Base-by-base conservation (phyloP, 2,329 filamentous ascomycete species). In the Triangularia verruculosa region DNA sequence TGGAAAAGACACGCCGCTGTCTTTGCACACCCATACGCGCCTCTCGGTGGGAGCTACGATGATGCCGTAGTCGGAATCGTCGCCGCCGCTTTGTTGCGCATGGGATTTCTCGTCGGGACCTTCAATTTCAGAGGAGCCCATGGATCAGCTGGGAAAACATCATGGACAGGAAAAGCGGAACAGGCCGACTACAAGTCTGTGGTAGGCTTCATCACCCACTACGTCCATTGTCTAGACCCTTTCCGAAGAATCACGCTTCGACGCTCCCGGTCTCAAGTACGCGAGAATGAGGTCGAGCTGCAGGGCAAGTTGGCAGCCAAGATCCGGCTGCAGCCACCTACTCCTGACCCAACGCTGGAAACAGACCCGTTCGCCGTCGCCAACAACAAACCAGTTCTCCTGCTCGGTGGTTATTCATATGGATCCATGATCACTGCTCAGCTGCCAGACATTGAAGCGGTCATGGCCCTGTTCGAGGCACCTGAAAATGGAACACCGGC, bases 71-170 rank as follows among this genome's bases (percentile, higher is more conserved):
- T 98, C 1, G 81, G 85, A n/a, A 79, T 86, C 8, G 77, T 90
- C 2, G 86, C 85, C 0, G 78, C 80, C 1, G 83, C 89, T 63
- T 79, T 96, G 54, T 75, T 96, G n/a, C 79, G 82, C 4, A 78
- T 82, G 59, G 91, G 91, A 1, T 96, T 86, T 71, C 74, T 96
- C 1, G 89, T 97, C 2, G 89, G 84, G 7, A 96, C 92, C 0
- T 97, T 98, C 76, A 97, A 98, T 73, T 97, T 98, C 74, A 96
- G 93, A 77, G 94, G 94, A 57, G 92, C 92, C 0, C 84, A 86
- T 25, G 81, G 81, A 25, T 95, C 92, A 0, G 84, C 86, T 61
- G 93, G 93, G 4, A 84, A 84, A 57, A 97, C 93, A 0, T 94
- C 91, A 24, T 99, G 94, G 94, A 92, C 91, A 1, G 89, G 89